Percentiles rank a stretch among this genome's conserved stretches.
Evolutionary conservation across 169 alveolate genomes (phyloP).

Genomic region (Plasmodium vivax): DNA sequence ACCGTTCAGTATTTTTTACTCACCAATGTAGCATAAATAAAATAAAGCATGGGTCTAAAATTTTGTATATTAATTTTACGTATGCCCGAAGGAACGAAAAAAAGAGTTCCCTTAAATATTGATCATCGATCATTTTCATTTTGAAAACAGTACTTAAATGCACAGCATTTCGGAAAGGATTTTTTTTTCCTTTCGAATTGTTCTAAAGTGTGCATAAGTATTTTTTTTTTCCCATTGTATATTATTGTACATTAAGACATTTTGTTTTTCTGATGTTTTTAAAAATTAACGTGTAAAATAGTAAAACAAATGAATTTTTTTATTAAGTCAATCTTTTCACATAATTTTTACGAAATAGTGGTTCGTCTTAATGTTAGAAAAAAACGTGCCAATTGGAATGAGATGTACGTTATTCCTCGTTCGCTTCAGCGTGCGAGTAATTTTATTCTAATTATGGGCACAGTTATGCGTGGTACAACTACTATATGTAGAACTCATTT

Average conservation of each 20-base stretch:
- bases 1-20: background rate
- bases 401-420: background rate
- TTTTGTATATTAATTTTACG: background rate
- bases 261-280: background rate
- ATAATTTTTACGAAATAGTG: background rate
- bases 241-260: background rate
- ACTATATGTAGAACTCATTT: background rate
- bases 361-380: background rate
- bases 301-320: background rate
- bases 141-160: background rate
- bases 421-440: background rate
- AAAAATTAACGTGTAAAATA: background rate
- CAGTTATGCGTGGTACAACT: background rate
- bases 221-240: background rate
- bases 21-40: background rate
- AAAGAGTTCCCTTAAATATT: background rate
- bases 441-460: background rate
- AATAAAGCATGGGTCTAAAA: background rate
- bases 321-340: background rate
- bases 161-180: background rate
- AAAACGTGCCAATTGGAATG: background rate
- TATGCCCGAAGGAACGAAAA: background rate
- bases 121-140: background rate
- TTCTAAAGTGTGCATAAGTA: background rate
- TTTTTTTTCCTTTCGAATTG: background rate